phyloP scores from a whole-genome alignment of 2,329 filamentous ascomycete species.

The Microdochium bolleyi region DNA sequence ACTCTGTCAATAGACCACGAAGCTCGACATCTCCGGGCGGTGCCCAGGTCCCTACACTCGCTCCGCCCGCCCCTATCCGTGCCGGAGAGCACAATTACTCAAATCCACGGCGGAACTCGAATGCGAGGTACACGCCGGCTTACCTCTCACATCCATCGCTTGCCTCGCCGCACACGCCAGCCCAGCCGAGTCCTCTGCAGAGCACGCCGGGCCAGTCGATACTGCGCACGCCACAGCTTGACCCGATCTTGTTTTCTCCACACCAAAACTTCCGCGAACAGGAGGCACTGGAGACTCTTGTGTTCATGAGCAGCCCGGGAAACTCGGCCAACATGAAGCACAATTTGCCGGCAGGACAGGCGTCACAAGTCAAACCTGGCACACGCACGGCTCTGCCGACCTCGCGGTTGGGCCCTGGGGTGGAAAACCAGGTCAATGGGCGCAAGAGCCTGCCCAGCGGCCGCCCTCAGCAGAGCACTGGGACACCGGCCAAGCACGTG shows the following conservation, averaged over 20 bases:
- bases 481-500: slow-evolving; percentile 28
- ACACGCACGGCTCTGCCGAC: slow-evolving; percentile 34
- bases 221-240: slow-evolving; percentile 28
- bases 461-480: slow-evolving; percentile 27
- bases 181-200: slow-evolving; percentile 30
- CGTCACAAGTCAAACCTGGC: slow-evolving; percentile 19
- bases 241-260: slow-evolving; percentile 57
- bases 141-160: slow-evolving; percentile 42
- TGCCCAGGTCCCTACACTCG: slow-evolving; percentile 29
- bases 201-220: slow-evolving; percentile 23
- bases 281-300: slow-evolving; percentile 70
- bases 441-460: slow-evolving; percentile 44
- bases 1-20: slow-evolving; percentile 25
- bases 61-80: slow-evolving; percentile 47
- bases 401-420: slow-evolving; percentile 19
- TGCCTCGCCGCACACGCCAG: slow-evolving; percentile 32
- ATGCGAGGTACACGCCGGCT: slow-evolving; percentile 37
- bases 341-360: slow-evolving; percentile 34
- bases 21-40: slow-evolving; percentile 28
- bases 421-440: slow-evolving; percentile 23
- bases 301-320: slow-evolving; percentile 76
- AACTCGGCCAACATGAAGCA: slow-evolving; percentile 59
- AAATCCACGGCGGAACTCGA: slow-evolving; percentile 42
- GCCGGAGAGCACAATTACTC: slow-evolving; percentile 31
- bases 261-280: slow-evolving; percentile 67